A percentile compares a stretch with the other conserved stretches of the same genome.
Evolutionary conservation across 1,139 yeast genomes (phyloP).

Genomic region (Pichia norvegensis): DNA sequence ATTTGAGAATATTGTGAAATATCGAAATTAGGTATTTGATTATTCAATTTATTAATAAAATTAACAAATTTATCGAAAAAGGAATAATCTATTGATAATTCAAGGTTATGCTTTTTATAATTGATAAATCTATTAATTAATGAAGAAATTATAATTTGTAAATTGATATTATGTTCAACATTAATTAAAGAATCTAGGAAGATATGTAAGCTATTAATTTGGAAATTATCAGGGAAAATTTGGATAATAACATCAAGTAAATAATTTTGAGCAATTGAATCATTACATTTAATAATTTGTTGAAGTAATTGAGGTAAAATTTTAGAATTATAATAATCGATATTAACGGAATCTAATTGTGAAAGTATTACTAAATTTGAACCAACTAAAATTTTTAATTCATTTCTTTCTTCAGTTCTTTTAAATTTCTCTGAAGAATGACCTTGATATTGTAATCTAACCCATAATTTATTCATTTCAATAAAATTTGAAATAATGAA

Average conservation of each 20-base stretch:
- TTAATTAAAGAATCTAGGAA: slow-evolving; percentile 60
- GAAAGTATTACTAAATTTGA: slow-evolving; percentile 84
- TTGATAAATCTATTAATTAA: slow-evolving; percentile 69
- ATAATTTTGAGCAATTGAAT: slow-evolving; percentile 86
- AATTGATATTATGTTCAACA: slow-evolving; percentile 50
- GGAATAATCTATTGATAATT: slow-evolving; percentile 18
- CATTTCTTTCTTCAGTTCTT: slow-evolving; percentile 74
- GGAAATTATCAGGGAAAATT: slow-evolving; percentile 91
- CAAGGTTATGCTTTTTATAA: slow-evolving; percentile 29
- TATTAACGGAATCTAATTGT: slow-evolving; percentile 73
- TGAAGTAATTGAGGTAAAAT: slow-evolving; percentile 79
- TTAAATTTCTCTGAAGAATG: slow-evolving; percentile 75
- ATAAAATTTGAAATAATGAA: slow-evolving; percentile 81
- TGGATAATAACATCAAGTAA: slow-evolving; percentile 84
- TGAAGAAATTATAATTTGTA: slow-evolving; percentile 58
- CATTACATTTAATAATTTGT: slow-evolving; percentile 88
- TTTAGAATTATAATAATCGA: slow-evolving; percentile 48
- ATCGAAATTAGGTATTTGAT: slow-evolving; percentile 56
- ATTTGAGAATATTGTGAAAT: slow-evolving; percentile 58
- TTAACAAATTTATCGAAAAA: slow-evolving; percentile 59
- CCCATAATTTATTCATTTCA: slow-evolving; percentile 98
- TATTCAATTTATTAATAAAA: slow-evolving; percentile 48
- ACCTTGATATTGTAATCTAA: slow-evolving; percentile 91
- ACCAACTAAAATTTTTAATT: slow-evolving; percentile 86
- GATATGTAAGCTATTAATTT: slow-evolving; percentile 61